phyloP scores from a whole-genome alignment of 2,329 filamentous ascomycete species.

The Colletotrichum cordylinicola region DNA sequence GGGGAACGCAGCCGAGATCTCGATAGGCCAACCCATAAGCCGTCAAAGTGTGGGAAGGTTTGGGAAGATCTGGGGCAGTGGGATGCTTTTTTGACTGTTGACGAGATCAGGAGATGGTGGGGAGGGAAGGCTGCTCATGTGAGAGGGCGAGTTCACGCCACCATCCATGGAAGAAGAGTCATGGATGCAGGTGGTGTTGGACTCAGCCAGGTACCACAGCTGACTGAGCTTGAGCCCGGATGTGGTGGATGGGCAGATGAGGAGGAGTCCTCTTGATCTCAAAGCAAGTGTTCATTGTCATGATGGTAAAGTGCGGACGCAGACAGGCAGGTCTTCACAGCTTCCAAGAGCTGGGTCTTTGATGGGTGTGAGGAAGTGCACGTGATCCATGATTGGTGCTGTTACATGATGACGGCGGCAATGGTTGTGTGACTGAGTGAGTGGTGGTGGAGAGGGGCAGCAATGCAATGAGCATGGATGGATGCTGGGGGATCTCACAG shows the following conservation, averaged over 20 bases:
- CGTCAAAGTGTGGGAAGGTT: not conserved
- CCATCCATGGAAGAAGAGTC: not conserved
- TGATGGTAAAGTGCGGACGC: not conserved
- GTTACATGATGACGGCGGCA: not conserved
- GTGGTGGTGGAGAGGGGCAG: not conserved
- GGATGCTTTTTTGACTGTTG: not conserved
- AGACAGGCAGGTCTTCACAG: not conserved
- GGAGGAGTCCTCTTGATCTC: not conserved
- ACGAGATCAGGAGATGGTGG: not conserved
- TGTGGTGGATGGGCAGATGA: not conserved
- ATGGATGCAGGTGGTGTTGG: not conserved
- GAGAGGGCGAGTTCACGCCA: slow-evolving; percentile 4
- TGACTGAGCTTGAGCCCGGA: not conserved
- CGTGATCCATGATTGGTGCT: not conserved
- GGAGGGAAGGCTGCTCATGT: not conserved
- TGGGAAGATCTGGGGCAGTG: not conserved
- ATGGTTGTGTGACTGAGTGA: not conserved
- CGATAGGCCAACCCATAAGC: not conserved
- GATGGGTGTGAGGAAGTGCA: not conserved
- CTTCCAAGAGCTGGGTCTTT: not conserved
- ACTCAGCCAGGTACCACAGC: not conserved
- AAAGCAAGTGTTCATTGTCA: not conserved
- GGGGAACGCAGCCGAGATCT: not conserved
- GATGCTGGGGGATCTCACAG: not conserved
- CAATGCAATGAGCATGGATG: not conserved